A percentile compares a stretch with the other conserved stretches of the same genome.
These are phyloP conservation scores for Candolleomyces eurysporus DNA, from an alignment of 768 basidiomycete species.

Conservation along the genomic window DNA sequence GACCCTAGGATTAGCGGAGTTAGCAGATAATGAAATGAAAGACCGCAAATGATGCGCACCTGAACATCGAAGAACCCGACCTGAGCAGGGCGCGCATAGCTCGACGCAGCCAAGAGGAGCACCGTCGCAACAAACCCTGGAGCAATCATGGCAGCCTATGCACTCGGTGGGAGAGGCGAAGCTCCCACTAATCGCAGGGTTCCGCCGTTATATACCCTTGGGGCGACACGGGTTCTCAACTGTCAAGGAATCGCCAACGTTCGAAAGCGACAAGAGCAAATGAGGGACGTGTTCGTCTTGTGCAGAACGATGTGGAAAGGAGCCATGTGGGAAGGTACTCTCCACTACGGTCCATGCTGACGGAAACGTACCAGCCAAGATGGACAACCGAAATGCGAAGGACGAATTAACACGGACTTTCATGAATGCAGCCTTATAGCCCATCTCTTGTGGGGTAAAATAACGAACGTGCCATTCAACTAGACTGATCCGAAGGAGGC, in stretches of 20 bases:
- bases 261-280: too few species aligned
- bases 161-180: too few species aligned
- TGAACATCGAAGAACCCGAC: conserved; percentile 15
- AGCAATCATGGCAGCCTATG: too few species aligned
- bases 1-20: conserved; percentile 44
- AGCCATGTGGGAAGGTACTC: too few species aligned
- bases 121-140: neutral
- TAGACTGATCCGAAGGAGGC: neutral
- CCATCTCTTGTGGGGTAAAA: neutral
- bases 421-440: neutral
- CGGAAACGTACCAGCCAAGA: too few species aligned
- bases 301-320: too few species aligned
- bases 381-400: too few species aligned
- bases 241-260: neutral
- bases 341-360: too few species aligned
- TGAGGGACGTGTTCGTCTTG: too few species aligned
- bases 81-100: neutral
- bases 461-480: neutral
- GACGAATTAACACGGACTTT: neutral
- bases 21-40: neutral
- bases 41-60: conserved; percentile 9
- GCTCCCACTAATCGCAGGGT: too few species aligned
- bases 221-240: too few species aligned
- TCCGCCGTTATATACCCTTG: too few species aligned
- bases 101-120: neutral